Evolutionary conservation across 805 yeast genomes (phyloP), one percentile per base, ranked within the genome.

Genomic region (Saccharomycopsis babjevae): DNA sequence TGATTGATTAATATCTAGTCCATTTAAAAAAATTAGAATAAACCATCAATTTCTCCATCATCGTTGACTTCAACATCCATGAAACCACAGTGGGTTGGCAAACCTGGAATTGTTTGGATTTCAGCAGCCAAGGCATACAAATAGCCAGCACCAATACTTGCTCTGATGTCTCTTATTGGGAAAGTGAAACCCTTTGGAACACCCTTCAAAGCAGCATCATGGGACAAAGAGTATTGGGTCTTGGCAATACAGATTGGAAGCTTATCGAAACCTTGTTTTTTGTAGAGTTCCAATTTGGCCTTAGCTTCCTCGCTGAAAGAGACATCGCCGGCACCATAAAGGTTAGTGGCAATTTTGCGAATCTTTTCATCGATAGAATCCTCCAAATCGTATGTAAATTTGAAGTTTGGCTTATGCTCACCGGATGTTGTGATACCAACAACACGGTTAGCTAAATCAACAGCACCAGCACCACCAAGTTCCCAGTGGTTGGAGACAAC

Each of bases 401-500:
- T 71, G 74, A 76, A 75, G 42, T 70, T 70, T 63, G 74, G 76
- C 62, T 75, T 71, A 50, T 78, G 73, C n/a, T 42, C 57, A 2
- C 18, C 52, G 25, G 15, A 25, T 18, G 32, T 28, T 25, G 63
- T 60, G 28, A 58, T 32, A 62, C 78, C 77, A 63, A 86, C 83
- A 64, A 88, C 86, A 56, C 89, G 86, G 58, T 83, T 68, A 56
- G 94, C 96, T 67, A 88, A 77, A 60, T 82, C 84, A 61, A 86
- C 79, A 1, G 96, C 90, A 68, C 96, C 96, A 64, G 73, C 75
- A 69, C 96, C 96, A 77, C 96, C 96, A 74, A 85, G 82, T 70
- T 85, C 91, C 93, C 93, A 88, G 71, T 88, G 96, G 79, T 88
- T 85, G 32, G 92, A 84, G 57, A 84, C 86, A 66, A 88, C 85